Base-by-base conservation (phyloP, 805 yeast species). In the Hanseniaspora vineae region DNA sequence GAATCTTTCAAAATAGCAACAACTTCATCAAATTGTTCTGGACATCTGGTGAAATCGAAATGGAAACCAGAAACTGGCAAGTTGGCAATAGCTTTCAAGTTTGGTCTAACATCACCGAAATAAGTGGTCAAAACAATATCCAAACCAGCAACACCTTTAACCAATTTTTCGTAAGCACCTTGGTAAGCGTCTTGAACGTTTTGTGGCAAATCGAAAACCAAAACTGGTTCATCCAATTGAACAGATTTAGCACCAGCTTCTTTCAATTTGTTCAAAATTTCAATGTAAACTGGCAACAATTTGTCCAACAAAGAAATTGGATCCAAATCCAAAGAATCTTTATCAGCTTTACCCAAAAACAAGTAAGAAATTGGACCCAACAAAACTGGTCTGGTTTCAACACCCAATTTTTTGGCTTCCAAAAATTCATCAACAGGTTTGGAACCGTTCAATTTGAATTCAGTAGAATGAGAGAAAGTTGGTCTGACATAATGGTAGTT, bases 401-500 rank as follows among this genome's bases (percentile, higher is more conserved):
- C 72, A 65, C 97, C 98, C 62, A 85, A 79, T 53, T 71, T 94
- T 81, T 92, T 92, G 64, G 98, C 98, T 81, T 92, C 98, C 67
- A 85, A 80, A 77, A 75, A 92, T 78, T 92, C 97, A 64, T 82
- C 96, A 61, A 92, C 92, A 64, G 98, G 97, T 78, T 92, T 92
- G 63, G 81, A 75, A 65, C 96, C 95, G 71, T 83, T 87, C 70
- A 92, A 84, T 77, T 92, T 89, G 85, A 92, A 92, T 65, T 81
- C 81, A 55, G 97, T 90, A 59, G 87, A 77, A 77, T 88, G 81
- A 49, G 96, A 84, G 78, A 92, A 89, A 58, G 98, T 92, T 71
- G 98, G 98, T 78, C 98, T 86, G 65, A 92, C 97, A 71, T 92
- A 92, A 74, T 92, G 98, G 86, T 92, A 92, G 87, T 92, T 92